Evolutionary conservation across 169 alveolate genomes (phyloP).

Genomic region (Babesia sp.): DNA sequence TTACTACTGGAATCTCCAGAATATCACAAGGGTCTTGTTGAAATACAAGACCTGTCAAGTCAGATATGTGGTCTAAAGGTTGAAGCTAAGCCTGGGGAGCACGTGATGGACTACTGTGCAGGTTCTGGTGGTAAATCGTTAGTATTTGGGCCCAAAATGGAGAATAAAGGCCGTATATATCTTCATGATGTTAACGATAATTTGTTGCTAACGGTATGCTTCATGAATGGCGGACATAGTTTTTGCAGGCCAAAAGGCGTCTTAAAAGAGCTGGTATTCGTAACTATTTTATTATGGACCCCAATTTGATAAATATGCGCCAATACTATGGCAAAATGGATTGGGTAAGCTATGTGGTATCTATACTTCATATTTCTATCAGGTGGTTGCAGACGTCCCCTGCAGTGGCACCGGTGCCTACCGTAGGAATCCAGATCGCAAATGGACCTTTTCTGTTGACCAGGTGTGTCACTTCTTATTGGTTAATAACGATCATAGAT

Average conservation of each 20-base stretch:
- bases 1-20: constrained; percentile 84
- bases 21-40: constrained; percentile 86
- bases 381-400: constrained; percentile 90
- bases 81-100: constrained; percentile 84
- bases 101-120: constrained; percentile 91
- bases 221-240: neutral
- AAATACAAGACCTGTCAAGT: constrained; percentile 91
- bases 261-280: constrained; percentile 89
- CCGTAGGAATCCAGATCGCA: constrained; percentile 92
- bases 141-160: constrained; percentile 88
- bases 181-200: constrained; percentile 86
- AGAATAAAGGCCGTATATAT: constrained; percentile 86
- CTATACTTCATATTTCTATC: neutral
- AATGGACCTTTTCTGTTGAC: constrained; percentile 80
- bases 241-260: constrained; percentile 84
- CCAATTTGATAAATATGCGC: constrained; percentile 65
- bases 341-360: constrained; percentile 75
- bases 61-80: constrained; percentile 80
- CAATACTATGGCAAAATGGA: constrained; percentile 83
- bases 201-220: constrained; percentile 57
- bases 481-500: neutral
- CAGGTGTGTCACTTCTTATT: constrained; percentile 47
- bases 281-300: constrained; percentile 81
- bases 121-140: constrained; percentile 94
- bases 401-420: constrained; percentile 92